Conservation (phyloP, 768 basidiomycete genomes). For the Hypholoma sublateritium region DNA sequence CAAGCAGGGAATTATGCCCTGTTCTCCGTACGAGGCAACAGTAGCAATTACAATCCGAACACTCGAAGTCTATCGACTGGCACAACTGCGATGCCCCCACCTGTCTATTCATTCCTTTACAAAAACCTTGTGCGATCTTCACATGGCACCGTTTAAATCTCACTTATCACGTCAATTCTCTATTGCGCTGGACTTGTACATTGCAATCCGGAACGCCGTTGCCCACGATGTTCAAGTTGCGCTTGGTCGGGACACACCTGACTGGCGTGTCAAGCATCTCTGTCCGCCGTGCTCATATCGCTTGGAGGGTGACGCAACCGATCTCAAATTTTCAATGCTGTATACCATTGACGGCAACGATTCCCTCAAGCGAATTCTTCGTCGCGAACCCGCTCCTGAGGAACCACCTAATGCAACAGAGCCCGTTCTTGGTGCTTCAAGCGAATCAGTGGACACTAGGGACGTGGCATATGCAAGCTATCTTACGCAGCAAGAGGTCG, state of each 20-base stretch:
- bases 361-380: neutral
- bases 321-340: slow-evolving; percentile 21
- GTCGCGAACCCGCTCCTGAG: neutral
- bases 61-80: neutral
- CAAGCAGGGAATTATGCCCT: neutral
- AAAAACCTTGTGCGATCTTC: slow-evolving; percentile 28
- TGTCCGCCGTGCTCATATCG: slow-evolving; percentile 18
- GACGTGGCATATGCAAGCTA: neutral
- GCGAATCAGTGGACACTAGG: neutral
- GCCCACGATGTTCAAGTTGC: slow-evolving; percentile 13
- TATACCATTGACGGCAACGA: slow-evolving; percentile 23
- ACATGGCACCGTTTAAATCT: slow-evolving; percentile 17
- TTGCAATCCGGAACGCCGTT: slow-evolving; percentile 11
- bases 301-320: slow-evolving; percentile 18
- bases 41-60: neutral
- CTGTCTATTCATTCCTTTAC: slow-evolving; percentile 13
- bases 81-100: neutral
- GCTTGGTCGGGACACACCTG: slow-evolving; percentile 20
- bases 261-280: slow-evolving; percentile 16
- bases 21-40: neutral
- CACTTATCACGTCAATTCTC: slow-evolving; percentile 22
- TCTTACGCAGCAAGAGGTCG: neutral
- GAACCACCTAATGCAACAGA: neutral
- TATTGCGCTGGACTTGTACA: slow-evolving; percentile 26
- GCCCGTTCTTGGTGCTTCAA: neutral